These are phyloP conservation scores for Cystobasidium pallidum DNA, from an alignment of 1,284 basidiomycete species.

Conservation along the genomic window DNA sequence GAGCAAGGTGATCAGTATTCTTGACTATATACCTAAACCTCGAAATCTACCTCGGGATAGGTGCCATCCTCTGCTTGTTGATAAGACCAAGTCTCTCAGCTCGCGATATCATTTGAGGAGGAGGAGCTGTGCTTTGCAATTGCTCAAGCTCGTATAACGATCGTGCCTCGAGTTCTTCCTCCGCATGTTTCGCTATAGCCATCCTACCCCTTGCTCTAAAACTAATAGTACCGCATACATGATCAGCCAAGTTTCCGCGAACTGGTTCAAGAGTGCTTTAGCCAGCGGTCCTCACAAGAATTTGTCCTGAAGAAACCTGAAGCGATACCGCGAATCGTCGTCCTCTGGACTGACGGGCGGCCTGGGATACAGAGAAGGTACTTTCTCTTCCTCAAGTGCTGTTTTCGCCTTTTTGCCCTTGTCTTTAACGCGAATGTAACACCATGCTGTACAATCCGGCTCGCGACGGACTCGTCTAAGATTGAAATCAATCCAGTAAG, in stretches of 20 bases:
- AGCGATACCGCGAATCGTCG: constrained; percentile 38
- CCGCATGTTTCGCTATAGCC: constrained; percentile 37
- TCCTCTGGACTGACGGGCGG: neutral
- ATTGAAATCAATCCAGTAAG: no score
- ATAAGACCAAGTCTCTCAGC: constrained; percentile 26
- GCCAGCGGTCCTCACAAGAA: constrained; percentile 15
- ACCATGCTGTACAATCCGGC: constrained; percentile 35
- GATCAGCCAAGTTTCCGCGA: neutral
- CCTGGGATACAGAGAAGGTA: constrained; percentile 7
- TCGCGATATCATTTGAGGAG: constrained; percentile 11
- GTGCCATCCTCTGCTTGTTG: neutral
- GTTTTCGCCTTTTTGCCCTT: constrained; percentile 25
- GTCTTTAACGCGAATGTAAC: constrained; percentile 36
- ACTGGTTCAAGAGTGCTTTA: neutral
- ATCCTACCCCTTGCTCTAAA: constrained; percentile 20
- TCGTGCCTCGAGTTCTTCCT: neutral
- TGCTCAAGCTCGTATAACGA: constrained; percentile 31
- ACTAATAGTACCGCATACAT: neutral
- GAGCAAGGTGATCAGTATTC: neutral
- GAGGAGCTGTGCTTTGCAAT: neutral
- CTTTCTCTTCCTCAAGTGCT: neutral
- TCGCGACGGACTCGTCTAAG: constrained; percentile 20
- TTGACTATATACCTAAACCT: neutral
- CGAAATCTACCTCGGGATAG: constrained; percentile 7
- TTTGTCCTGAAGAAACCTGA: constrained; percentile 1